Evolutionary conservation across 164 flowering plant species (phyloP), one percentile per base, ranked within the genome.

Genomic region (Warburgia ugandensis): DNA sequence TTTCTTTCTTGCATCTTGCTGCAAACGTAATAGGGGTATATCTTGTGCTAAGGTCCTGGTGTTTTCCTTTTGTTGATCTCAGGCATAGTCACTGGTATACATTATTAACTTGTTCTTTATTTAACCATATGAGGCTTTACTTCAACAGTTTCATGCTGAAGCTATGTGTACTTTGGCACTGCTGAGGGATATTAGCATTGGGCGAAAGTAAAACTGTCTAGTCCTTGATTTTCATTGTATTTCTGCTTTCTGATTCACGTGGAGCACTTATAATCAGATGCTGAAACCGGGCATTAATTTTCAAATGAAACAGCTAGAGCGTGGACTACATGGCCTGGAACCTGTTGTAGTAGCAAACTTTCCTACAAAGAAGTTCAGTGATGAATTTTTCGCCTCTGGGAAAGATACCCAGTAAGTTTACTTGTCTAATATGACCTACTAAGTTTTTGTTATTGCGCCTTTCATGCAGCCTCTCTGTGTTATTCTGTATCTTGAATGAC

Each of bases 251-350:
- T 37, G n/a, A 14, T 35, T 44, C 16, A 13, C 20, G 11, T 49
- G 30, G 19, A 14, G 23, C 32, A 32, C 50, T 43, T 16, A 25
- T 7, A 33, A 5, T 48, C 16, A 32, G 25, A 31, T 25, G 16
- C 48, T 25, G 33, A 39, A 19, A 39, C 29, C 21, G 5, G 25
- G n/a, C 27, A 5, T 41, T 32, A 17, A 27, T 47, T 41, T 14
- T 16, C 45, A 13, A 13, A 51, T 29, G 47, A 28, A 59, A 36
- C 82, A 89, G 97, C 57, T 90, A 63, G 94, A 90, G 58, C 75
- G 88, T 28, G 94, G 97, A 22, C 64, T 77, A 21, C 92, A 83
- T 68, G 97, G 94, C 27, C 63, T 84, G 36, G 96, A 90, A 56
- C 85, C 85, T 48, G 66, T 65, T 27, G 72, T 68, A 23, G 65